phyloP scores from a whole-genome alignment of 306 rosid genomes.

The Fragaria vesca region DNA sequence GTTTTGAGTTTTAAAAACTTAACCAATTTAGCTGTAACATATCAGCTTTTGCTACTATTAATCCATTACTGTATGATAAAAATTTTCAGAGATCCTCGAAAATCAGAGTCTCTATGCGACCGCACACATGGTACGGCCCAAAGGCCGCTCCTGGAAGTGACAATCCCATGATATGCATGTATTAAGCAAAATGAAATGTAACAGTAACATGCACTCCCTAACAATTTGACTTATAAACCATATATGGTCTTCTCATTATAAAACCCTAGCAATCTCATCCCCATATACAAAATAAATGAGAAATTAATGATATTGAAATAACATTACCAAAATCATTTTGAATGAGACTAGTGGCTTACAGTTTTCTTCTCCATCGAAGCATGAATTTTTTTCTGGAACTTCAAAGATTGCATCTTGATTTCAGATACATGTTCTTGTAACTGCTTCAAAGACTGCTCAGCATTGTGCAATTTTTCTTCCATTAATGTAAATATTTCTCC shows the following conservation, averaged over 20 bases:
- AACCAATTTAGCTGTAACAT: too few relatives aligned
- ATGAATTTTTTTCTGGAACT: conserved; percentile 47
- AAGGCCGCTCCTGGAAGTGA: too few relatives aligned
- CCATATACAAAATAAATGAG: conserved; percentile 8
- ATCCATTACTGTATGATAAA: too few relatives aligned
- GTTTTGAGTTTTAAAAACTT: too few relatives aligned
- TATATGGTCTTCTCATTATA: background rate
- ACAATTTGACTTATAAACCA: too few relatives aligned
- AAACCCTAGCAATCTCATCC: background rate
- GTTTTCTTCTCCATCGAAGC: conserved; percentile 40
- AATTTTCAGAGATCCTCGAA: too few relatives aligned
- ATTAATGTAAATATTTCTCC: conserved; percentile 37
- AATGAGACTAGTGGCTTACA: conserved; percentile 38
- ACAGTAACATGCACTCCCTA: too few relatives aligned
- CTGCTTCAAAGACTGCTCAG: conserved; percentile 47
- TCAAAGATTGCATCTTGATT: conserved; percentile 53
- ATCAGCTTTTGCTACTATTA: too few relatives aligned
- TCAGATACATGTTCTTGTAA: conserved; percentile 67
- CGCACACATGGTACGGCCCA: too few relatives aligned
- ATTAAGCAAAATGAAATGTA: too few relatives aligned
- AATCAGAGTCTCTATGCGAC: too few relatives aligned
- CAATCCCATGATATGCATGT: too few relatives aligned
- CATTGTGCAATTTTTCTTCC: conserved; percentile 47
- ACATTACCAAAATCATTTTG: background rate
- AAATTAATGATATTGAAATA: background rate